These are phyloP conservation scores for Chrysopogon serrulatus DNA, from an alignment of 176 grass and related monocot species.

Conservation along the genomic window DNA sequence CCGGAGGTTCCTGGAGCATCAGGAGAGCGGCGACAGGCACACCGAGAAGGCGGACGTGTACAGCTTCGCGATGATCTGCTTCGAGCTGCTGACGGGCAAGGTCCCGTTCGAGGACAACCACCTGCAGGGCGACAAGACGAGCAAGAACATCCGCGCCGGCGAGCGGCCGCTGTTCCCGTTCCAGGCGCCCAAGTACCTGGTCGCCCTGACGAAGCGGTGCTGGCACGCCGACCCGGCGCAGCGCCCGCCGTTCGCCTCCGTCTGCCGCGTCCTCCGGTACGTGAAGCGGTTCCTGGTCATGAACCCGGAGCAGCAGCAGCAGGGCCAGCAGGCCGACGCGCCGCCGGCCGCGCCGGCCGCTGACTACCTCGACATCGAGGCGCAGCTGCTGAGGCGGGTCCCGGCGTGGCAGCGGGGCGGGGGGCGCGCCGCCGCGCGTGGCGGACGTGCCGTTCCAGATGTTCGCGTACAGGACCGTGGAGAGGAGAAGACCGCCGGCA, in stretches of 20 bases:
- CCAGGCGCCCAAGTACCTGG: constrained; percentile 81
- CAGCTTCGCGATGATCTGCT: constrained; percentile 91
- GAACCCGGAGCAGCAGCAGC: constrained; percentile 64
- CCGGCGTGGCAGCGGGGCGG: constrained; percentile 42
- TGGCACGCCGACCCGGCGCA: constrained; percentile 83
- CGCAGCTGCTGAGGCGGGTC: constrained; percentile 49
- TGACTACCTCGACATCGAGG: constrained; percentile 77
- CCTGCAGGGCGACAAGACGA: constrained; percentile 91
- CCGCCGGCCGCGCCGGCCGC: constrained; percentile 22
- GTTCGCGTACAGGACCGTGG: constrained; percentile 71
- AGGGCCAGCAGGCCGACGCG: constrained; percentile 57
- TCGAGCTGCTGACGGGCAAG: constrained; percentile 91
- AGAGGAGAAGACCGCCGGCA: constrained; percentile 52
- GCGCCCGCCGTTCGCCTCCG: constrained; percentile 66
- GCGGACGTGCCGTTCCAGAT: constrained; percentile 87
- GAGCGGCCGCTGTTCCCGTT: constrained; percentile 88
- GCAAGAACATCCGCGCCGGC: constrained; percentile 84
- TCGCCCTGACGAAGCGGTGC: constrained; percentile 67
- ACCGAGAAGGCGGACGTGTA: constrained; percentile 95
- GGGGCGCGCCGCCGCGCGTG: not conserved
- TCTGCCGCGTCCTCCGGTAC: constrained; percentile 81
- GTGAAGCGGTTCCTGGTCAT: constrained; percentile 78
- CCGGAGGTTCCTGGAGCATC: constrained; percentile 63
- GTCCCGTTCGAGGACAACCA: constrained; percentile 93
- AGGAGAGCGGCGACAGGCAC: constrained; percentile 22